Base-by-base conservation (phyloP, 306 rosid genomes). In the Cicer pinnatifidum region DNA sequence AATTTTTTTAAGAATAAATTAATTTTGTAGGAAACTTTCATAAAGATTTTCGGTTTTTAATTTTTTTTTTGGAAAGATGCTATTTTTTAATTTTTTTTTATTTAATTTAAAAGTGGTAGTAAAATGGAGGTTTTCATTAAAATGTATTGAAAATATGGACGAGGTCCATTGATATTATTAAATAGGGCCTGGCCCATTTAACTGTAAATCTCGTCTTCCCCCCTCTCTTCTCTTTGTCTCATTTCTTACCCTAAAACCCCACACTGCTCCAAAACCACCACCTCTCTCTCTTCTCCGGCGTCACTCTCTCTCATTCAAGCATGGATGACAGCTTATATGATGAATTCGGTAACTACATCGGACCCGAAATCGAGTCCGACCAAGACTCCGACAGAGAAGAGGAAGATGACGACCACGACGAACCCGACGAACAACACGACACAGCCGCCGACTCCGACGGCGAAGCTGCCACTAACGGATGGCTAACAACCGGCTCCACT, bases 281-380 rank as follows among this genome's bases (percentile, higher is more conserved):
- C 35, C 35, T 28, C 8, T 11, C 19, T 11, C 33, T 15, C 11
- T 17, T 17, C 68, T 50, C 35, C 17, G 8, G 10, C 38, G 9
- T 4, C 19, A 5, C 77, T 0, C 23, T 20, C 19, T 23, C 62
- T 5, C 58, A 2, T 7, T 65, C 78, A 11, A 69, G n/a, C 16
- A 94, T 94, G 99, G 97, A 94, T 64, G 97, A 94, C 45, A 94
- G 95, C 85, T 84, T 94, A 51, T 94, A 94, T 51, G 99, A 94
- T 39, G 97, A 94, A 86, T 94, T 94, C 28, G 99, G 99, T 1
- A 94, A 94, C 90, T 94, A 94, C 77, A 94, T 94, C 56, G 99
- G 99, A 1, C 99, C 99, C 2, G 99, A 94, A 75, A 94, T 94
- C 20, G 99, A 94, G 67, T 89, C 96, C 37, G 99, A 91, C 77